Evolutionary conservation across 129 eudicot genomes (phyloP).

Genomic region (Glebionis coronaria): DNA sequence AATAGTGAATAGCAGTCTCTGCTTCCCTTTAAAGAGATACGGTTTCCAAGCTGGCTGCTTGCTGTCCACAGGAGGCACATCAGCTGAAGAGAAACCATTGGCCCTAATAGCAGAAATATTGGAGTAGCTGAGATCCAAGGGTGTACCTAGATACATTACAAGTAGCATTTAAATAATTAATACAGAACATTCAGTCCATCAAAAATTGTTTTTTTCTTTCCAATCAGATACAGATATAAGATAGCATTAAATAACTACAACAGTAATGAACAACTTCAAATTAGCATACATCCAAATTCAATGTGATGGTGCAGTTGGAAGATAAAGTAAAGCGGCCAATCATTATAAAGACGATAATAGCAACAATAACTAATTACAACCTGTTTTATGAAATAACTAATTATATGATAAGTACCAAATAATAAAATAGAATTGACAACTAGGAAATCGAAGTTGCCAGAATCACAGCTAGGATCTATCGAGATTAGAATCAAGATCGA

Average conservation of each 20-base stretch:
- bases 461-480: no score
- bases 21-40: constrained; percentile 85
- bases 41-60: constrained; percentile 99
- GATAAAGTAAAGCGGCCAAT: not conserved
- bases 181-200: not conserved
- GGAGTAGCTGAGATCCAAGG: constrained; percentile 77
- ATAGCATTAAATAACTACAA: no score
- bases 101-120: constrained; percentile 63
- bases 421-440: no score
- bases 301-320: not conserved
- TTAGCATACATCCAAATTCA: not conserved
- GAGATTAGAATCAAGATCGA: no score
- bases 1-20: constrained; percentile 80
- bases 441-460: no score
- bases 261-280: not conserved
- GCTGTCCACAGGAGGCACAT: constrained; percentile 70
- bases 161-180: constrained; percentile 1
- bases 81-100: constrained; percentile 75
- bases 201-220: not conserved
- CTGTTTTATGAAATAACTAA: no score
- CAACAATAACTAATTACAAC: no score
- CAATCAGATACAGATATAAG: not conserved
- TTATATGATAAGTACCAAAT: no score
- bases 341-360: no score
- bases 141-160: constrained; percentile 59